Percentiles rank a stretch among this genome's conserved stretches.
These are phyloP conservation scores for Pleurotus sapidus DNA, from an alignment of 768 basidiomycete species.

Conservation along the genomic window DNA sequence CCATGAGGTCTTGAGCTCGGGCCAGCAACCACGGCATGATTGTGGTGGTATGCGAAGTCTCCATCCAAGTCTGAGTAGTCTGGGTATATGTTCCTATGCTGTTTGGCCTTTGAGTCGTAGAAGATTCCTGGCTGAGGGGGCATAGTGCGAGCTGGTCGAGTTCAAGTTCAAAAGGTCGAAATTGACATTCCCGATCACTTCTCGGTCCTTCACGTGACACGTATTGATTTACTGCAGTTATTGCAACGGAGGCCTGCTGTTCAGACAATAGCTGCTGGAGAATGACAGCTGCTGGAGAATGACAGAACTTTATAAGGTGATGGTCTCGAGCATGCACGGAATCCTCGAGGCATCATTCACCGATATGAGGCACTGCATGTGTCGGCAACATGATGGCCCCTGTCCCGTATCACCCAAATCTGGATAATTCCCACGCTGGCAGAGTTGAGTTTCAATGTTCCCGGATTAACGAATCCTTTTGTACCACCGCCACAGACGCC, in stretches of 20 bases:
- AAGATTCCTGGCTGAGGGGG: conserved; percentile 73
- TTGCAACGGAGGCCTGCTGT: no score
- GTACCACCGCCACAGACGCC: conserved; percentile 11
- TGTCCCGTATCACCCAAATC: background rate
- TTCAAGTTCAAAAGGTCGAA: no score
- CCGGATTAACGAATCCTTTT: conserved; percentile 69
- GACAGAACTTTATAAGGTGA: no score
- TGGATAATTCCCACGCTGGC: background rate
- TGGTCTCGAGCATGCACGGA: no score
- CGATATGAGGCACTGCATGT: no score
- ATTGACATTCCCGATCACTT: no score
- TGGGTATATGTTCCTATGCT: conserved; percentile 16
- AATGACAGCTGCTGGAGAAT: no score
- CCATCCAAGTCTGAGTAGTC: conserved; percentile 26
- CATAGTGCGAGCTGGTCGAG: conserved; percentile 29
- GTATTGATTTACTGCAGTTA: no score
- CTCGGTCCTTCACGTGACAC: no score
- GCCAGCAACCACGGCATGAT: conserved; percentile 31
- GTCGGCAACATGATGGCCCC: background rate
- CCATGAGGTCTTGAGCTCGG: conserved; percentile 41
- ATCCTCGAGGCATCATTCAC: no score
- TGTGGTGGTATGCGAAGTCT: conserved; percentile 34
- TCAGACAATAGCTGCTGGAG: no score
- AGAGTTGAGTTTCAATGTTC: conserved; percentile 44
- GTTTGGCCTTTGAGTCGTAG: conserved; percentile 48